Evolutionary conservation across 1,284 basidiomycete species (phyloP).

Genomic region (Moesziomyces sp.): DNA sequence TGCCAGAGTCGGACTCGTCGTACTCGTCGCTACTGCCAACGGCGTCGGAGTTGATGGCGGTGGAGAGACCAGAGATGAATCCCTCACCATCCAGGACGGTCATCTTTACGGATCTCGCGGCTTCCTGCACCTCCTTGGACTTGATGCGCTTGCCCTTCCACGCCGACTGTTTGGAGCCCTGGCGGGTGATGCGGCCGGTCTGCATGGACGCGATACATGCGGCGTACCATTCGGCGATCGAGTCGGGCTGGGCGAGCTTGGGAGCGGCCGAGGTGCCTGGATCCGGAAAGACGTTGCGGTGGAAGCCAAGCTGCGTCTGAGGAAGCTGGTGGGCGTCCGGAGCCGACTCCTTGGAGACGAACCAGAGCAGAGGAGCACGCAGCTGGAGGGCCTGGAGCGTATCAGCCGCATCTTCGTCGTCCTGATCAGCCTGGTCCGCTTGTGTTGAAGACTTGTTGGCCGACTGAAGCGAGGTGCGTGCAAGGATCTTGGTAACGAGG

Average conservation of each 20-base stretch:
- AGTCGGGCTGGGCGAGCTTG: constrained; percentile 5
- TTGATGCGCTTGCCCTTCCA: constrained; percentile 62
- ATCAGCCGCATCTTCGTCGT: constrained; percentile 69
- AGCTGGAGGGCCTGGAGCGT: constrained; percentile 70
- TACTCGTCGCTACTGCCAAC: constrained; percentile 34
- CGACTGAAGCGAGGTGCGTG: constrained; percentile 33
- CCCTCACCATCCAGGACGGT: constrained; percentile 57
- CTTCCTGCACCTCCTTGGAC: constrained; percentile 55
- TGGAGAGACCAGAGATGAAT: constrained; percentile 41
- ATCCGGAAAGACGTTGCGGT: constrained; percentile 78
- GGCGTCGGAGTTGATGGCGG: constrained; percentile 18
- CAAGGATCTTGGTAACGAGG: constrained; percentile 50
- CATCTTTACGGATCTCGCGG: constrained; percentile 54
- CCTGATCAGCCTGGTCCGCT: constrained; percentile 11
- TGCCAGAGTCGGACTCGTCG: constrained; percentile 19
- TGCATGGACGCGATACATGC: constrained; percentile 71
- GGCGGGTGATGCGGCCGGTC: constrained; percentile 44
- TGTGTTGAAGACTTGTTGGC: not conserved
- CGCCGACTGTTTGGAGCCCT: constrained; percentile 37
- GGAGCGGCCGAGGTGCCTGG: constrained; percentile 57
- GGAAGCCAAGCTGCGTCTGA: constrained; percentile 87
- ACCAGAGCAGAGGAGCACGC: constrained; percentile 80
- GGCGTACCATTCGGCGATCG: constrained; percentile 29
- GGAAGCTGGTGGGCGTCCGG: constrained; percentile 66
- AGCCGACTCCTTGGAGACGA: constrained; percentile 75